Conservation (phyloP, 2,329 filamentous ascomycete species). For the Beauveria sp. region DNA sequence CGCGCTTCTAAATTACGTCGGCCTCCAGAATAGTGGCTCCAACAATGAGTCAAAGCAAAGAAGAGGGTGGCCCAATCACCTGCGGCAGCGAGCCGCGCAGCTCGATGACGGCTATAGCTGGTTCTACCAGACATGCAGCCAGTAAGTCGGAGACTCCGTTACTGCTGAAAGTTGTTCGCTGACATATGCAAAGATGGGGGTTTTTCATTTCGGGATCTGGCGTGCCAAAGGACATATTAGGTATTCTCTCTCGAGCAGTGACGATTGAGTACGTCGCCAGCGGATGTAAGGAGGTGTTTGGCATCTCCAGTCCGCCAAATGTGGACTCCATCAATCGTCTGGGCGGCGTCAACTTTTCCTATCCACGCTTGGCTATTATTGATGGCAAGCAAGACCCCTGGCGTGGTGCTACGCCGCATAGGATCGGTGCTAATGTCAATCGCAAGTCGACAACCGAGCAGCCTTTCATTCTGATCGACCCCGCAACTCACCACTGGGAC, state of each 20-base stretch:
- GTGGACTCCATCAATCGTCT: conserved; percentile 65
- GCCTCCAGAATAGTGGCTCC: conserved; percentile 14
- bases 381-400: conserved; percentile 77
- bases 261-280: conserved; percentile 53
- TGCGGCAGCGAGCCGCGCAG: not conserved
- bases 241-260: conserved; percentile 64
- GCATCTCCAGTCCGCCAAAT: conserved; percentile 56
- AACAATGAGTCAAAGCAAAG: not conserved
- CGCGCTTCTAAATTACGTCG: conserved; percentile 45
- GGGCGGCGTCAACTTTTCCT: conserved; percentile 64
- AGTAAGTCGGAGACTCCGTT: conserved; percentile 27
- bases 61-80: not conserved
- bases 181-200: conserved; percentile 53
- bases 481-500: conserved; percentile 75
- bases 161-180: not conserved
- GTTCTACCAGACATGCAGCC: conserved; percentile 47
- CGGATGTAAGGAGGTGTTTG: conserved; percentile 61
- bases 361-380: conserved; percentile 65
- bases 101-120: conserved; percentile 29
- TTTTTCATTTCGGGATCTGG: conserved; percentile 68
- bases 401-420: conserved; percentile 66
- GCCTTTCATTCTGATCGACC: conserved; percentile 65
- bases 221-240: conserved; percentile 54
- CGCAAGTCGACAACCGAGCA: conserved; percentile 54
- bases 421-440: conserved; percentile 42